phyloP scores from a whole-genome alignment of 768 basidiomycete genomes.

The Trametes cinnabarina region DNA sequence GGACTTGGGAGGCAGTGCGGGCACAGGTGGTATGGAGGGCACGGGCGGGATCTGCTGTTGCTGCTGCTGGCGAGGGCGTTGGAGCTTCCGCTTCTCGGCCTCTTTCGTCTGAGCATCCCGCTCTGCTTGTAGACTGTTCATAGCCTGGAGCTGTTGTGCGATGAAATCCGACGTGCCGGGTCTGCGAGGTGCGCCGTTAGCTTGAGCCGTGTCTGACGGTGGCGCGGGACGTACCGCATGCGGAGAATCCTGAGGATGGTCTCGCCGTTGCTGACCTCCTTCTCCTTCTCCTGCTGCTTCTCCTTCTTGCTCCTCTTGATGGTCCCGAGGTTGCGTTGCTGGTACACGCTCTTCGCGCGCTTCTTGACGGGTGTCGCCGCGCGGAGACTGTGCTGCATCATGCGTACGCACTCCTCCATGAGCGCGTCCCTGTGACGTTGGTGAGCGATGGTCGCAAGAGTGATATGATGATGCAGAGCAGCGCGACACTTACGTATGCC shows the following conservation, averaged over 20 bases:
- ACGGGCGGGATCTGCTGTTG: slow-evolving; percentile 31
- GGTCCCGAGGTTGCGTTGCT: slow-evolving; percentile 92
- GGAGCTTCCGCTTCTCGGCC: slow-evolving; percentile 54
- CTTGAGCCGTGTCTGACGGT: background rate
- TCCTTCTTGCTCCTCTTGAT: slow-evolving; percentile 93
- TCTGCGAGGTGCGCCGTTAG: slow-evolving; percentile 37
- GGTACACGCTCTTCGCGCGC: slow-evolving; percentile 89
- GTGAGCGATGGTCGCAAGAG: background rate
- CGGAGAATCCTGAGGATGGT: slow-evolving; percentile 92
- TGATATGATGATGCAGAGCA: slow-evolving; percentile 1
- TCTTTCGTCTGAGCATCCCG: slow-evolving; percentile 72
- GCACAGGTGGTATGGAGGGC: slow-evolving; percentile 30
- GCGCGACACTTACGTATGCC: slow-evolving; percentile 80
- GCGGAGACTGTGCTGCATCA: slow-evolving; percentile 87
- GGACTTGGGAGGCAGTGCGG: slow-evolving; percentile 20
- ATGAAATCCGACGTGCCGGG: slow-evolving; percentile 84
- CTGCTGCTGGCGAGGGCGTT: slow-evolving; percentile 44
- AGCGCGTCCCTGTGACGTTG: slow-evolving; percentile 57
- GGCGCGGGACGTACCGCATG: slow-evolving; percentile 70
- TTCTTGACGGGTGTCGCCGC: slow-evolving; percentile 76
- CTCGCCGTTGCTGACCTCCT: slow-evolving; percentile 73
- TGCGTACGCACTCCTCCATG: slow-evolving; percentile 94
- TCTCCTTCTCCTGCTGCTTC: slow-evolving; percentile 80
- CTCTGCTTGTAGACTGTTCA: slow-evolving; percentile 79
- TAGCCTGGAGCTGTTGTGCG: slow-evolving; percentile 79